Percentiles rank a stretch among this genome's conserved stretches.
Conservation (phyloP, 2,329 filamentous ascomycete genomes). For the Fusarium vanettenii region DNA sequence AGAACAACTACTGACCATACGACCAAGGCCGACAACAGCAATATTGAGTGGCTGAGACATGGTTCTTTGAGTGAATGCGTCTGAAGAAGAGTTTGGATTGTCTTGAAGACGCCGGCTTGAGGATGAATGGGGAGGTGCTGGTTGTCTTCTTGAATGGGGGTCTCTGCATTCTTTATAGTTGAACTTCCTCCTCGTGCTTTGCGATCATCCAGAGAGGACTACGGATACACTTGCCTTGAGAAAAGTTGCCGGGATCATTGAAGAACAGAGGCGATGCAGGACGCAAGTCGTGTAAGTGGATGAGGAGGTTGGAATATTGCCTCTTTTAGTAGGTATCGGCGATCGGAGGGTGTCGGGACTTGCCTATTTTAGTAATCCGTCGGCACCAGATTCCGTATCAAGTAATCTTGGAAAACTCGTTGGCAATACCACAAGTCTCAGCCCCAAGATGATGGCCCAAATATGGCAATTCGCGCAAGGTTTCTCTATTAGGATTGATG, state of each 20-base stretch:
- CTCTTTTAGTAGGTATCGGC: background rate
- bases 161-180: background rate
- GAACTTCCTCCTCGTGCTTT: too few species aligned
- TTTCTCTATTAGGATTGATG: background rate
- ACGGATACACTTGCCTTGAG: too few species aligned
- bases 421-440: background rate
- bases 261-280: too few species aligned
- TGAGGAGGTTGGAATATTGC: background rate
- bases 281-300: background rate
- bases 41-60: slow-evolving; percentile 29
- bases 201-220: too few species aligned
- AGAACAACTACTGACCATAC: slow-evolving; percentile 14
- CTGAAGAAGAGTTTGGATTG: fast-evolving
- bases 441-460: background rate
- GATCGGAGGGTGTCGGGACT: background rate
- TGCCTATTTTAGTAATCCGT: background rate
- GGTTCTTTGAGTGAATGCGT: background rate
- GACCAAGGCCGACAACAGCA: slow-evolving; percentile 33
- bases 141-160: background rate
- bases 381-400: background rate
- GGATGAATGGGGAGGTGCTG: background rate
- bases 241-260: too few species aligned
- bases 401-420: background rate
- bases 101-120: background rate
- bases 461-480: background rate